These are phyloP conservation scores for Quercus lobata DNA, from an alignment of 331 rosid genomes.

Conservation along the genomic window DNA sequence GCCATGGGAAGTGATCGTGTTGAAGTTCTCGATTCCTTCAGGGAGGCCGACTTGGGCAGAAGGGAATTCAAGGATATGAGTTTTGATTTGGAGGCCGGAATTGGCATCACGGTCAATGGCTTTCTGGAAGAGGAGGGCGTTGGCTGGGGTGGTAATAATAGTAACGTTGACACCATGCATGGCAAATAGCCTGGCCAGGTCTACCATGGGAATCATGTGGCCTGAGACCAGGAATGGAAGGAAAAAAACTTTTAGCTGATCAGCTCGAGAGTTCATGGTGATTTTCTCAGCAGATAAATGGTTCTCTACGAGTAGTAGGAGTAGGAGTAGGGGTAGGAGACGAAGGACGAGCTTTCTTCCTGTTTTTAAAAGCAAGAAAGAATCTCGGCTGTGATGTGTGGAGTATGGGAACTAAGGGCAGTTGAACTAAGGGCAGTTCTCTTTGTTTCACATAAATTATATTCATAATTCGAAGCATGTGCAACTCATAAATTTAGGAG, in stretches of 20 bases:
- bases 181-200: conserved; percentile 40
- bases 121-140: conserved; percentile 30
- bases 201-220: conserved; percentile 40
- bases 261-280: conserved; percentile 4
- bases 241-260: conserved; percentile 25
- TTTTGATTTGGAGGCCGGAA: conserved; percentile 19
- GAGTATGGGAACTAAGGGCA: too few relatives aligned
- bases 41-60: conserved; percentile 32
- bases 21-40: conserved; percentile 23
- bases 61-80: conserved; percentile 28
- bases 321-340: too few relatives aligned
- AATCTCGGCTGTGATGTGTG: too few relatives aligned
- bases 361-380: too few relatives aligned
- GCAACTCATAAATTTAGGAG: too few relatives aligned
- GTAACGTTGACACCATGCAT: conserved; percentile 28
- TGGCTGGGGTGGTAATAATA: conserved; percentile 36
- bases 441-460: too few relatives aligned
- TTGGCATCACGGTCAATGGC: conserved; percentile 19
- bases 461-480: too few relatives aligned
- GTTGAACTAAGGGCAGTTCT: too few relatives aligned
- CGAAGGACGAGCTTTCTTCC: too few relatives aligned
- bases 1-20: conserved; percentile 7
- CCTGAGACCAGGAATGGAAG: conserved; percentile 44
- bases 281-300: too few relatives aligned
- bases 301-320: too few relatives aligned